These are phyloP conservation scores for Eutypella sp. DNA, from an alignment of 2,329 filamentous ascomycete genomes.

Conservation along the genomic window DNA sequence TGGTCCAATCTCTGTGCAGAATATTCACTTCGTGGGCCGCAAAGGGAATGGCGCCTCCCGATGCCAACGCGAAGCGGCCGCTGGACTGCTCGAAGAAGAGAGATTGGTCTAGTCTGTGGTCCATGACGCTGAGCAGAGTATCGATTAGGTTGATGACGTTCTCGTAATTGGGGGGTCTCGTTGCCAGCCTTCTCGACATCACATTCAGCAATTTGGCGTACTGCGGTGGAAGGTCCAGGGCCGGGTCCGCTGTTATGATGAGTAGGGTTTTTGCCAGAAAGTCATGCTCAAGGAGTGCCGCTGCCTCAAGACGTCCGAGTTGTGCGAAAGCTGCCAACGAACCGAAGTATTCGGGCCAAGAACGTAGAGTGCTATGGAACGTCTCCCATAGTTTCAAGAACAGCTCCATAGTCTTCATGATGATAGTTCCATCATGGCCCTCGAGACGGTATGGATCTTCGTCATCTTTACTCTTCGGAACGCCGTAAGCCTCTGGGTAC, in stretches of 20 bases:
- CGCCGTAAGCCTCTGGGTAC: conserved; percentile 43
- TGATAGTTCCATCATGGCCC: conserved; percentile 22
- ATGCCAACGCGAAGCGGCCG: conserved; percentile 32
- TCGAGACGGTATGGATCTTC: conserved; percentile 29
- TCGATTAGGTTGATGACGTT: conserved; percentile 47
- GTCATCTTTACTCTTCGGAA: conserved; percentile 23
- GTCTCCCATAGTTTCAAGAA: conserved; percentile 55
- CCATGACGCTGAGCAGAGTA: conserved; percentile 38
- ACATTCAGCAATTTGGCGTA: conserved; percentile 51
- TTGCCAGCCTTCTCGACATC: conserved; percentile 44
- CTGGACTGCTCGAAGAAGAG: conserved; percentile 34
- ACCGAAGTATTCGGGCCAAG: conserved; percentile 74
- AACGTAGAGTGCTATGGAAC: conserved; percentile 57
- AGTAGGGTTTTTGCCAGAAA: conserved; percentile 56
- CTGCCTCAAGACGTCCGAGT: conserved; percentile 54
- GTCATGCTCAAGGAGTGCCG: conserved; percentile 53
- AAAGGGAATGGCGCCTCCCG: conserved; percentile 37
- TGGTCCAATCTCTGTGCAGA: conserved; percentile 39
- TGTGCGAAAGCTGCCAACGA: conserved; percentile 63
- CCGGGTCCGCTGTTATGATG: conserved; percentile 56
- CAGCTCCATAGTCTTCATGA: conserved; percentile 38
- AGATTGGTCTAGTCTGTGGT: conserved; percentile 29
- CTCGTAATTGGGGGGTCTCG: conserved; percentile 50
- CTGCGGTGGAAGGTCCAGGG: conserved; percentile 45
- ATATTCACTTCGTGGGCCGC: conserved; percentile 41